These are phyloP conservation scores for Botrytis pseudocinerea DNA, from an alignment of 2,329 filamentous ascomycete species.

Conservation along the genomic window DNA sequence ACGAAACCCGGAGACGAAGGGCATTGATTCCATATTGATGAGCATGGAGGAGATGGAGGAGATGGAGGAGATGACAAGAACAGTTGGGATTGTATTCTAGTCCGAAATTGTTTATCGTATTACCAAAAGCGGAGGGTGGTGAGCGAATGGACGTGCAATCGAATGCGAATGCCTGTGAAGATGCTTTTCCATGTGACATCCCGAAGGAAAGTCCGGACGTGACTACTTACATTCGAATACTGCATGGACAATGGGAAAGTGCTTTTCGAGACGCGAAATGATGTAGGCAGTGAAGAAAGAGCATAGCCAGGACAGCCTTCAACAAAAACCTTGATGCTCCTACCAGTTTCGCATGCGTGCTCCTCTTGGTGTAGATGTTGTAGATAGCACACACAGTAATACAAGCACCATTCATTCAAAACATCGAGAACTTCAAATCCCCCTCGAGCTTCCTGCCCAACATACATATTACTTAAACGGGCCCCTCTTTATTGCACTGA, in stretches of 20 bases:
- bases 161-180: not conserved
- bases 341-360: not conserved
- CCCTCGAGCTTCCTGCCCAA: slow-evolving; percentile 11
- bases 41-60: not conserved
- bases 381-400: not conserved
- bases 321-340: not conserved
- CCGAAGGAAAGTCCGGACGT: slow-evolving; percentile 2
- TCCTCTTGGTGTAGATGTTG: no score
- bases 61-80: not conserved
- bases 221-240: not conserved
- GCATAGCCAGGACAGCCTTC: not conserved
- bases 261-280: not conserved
- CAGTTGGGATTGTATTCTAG: not conserved
- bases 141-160: not conserved
- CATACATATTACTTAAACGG: slow-evolving; percentile 4
- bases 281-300: not conserved
- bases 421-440: slow-evolving; percentile 11
- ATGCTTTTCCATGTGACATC: slow-evolving; percentile 2
- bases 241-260: not conserved
- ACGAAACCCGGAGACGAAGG: not conserved
- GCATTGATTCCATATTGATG: not conserved
- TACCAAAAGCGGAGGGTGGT: slow-evolving; percentile 1
- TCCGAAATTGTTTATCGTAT: not conserved
- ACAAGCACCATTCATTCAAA: not conserved
- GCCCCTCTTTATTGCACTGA: slow-evolving; percentile 19